Evolutionary conservation across 2,329 filamentous ascomycete genomes (phyloP), one percentile per base, ranked within the genome.

Genomic region (Fusarium ramigenum): DNA sequence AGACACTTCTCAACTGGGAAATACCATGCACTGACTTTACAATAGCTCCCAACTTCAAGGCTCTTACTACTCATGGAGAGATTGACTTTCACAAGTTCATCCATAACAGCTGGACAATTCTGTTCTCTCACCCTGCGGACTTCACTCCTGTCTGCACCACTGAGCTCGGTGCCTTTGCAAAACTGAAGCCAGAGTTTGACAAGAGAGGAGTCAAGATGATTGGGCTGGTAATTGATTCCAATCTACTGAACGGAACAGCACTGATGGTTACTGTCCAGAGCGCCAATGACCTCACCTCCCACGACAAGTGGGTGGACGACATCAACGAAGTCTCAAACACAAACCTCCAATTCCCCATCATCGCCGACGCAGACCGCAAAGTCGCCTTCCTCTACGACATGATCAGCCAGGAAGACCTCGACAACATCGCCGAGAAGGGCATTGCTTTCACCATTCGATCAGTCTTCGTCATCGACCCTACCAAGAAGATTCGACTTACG

Each of bases 381-480:
- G 52, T 69, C 5, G 58, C 58, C 1, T 69, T 69, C 2, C 52
- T 63, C 1, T 69, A 63, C 28, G 44, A 54, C 4, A 69, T 69
- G 88, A 86, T 95, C 78, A 92, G 94, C 85, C 88, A 93, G 84
- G 91, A 93, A 82, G 93, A 95, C 82, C 89, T 91, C 78, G 93
- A 91, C 84, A 95, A 94, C 84, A 91, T 94, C 61, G 92, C 94
- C 81, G 83, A 88, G 79, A 94, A 93, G 88, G 92, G 92, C 77
- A 93, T 96, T 77, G 93, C 94, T 54, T 95, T 97, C 84, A 97
- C 95, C 75, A 97, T 97, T 84, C 93, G 95, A 79, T 94, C 93
- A 75, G 95, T 97, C 79, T 97, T 96, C 88, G 88, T 97, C 84
- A 96, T 97, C 82, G 94, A 97, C 85, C 94, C 95, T 69, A 90